phyloP scores from a whole-genome alignment of 169 alveolate genomes.

The Amoebophrya sp. region DNA sequence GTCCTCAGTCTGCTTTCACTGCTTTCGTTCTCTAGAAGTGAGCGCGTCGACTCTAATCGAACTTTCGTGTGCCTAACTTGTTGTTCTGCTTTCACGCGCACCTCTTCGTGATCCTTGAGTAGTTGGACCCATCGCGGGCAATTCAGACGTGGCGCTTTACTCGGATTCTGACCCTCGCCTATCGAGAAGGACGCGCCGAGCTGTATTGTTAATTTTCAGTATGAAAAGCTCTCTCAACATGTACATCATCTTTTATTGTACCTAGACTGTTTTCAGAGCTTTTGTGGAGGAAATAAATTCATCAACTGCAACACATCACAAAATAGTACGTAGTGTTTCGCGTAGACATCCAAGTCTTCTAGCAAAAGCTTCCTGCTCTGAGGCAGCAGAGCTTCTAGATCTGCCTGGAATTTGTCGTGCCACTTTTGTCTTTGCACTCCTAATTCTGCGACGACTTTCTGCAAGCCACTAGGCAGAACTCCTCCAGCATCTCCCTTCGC shows the following conservation, averaged over 20 bases:
- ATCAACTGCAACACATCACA: too few relatives aligned
- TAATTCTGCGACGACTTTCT: background rate
- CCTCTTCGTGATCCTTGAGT: background rate
- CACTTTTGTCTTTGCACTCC: background rate
- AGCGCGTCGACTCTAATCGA: background rate
- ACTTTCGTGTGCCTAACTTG: background rate
- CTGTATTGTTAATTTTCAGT: too few relatives aligned
- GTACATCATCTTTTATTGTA: too few relatives aligned
- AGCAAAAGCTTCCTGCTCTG: background rate
- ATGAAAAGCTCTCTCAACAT: too few relatives aligned
- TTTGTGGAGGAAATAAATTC: too few relatives aligned
- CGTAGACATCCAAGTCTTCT: background rate
- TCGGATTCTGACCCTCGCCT: too few relatives aligned
- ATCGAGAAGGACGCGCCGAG: too few relatives aligned
- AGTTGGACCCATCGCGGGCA: background rate
- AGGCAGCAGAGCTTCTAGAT: background rate
- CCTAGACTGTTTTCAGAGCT: too few relatives aligned
- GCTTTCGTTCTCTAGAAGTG: background rate
- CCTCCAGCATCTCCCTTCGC: background rate
- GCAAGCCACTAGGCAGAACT: background rate
- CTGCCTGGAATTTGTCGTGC: background rate
- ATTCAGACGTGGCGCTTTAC: background rate
- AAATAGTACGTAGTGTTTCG: background rate
- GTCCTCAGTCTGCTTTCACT: background rate
- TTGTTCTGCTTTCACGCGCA: constrained; percentile 1